A percentile compares a stretch with the other conserved stretches of the same genome.
Evolutionary conservation across 441 rosid species (phyloP).

Genomic region (Populus tomentosa): DNA sequence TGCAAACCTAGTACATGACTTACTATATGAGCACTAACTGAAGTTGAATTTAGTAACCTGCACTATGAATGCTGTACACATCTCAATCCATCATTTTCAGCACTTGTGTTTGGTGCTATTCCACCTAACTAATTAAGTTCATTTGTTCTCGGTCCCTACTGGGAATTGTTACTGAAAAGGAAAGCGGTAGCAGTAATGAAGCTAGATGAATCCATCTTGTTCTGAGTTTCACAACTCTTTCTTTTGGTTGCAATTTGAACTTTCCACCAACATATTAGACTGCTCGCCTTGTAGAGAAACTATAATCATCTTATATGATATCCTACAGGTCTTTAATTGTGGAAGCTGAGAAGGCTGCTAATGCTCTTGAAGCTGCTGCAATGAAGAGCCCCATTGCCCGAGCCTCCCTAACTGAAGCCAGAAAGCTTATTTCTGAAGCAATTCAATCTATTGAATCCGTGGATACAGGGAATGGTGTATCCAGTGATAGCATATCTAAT

Average conservation of each 20-base stretch:
- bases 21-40: neutral
- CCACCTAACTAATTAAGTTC: neutral
- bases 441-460: constrained; percentile 58
- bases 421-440: constrained; percentile 92
- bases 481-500: constrained; percentile 15
- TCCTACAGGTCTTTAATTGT: constrained; percentile 64
- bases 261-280: neutral
- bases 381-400: constrained; percentile 65
- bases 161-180: neutral
- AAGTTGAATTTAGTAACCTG: neutral
- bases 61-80: neutral
- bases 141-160: neutral
- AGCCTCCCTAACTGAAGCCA: constrained; percentile 71
- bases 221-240: constrained; percentile 3
- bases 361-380: constrained; percentile 81
- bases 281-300: constrained; percentile 1
- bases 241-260: neutral
- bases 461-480: constrained; percentile 25
- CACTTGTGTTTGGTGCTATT: neutral
- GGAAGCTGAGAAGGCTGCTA: constrained; percentile 91
- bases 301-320: constrained; percentile 7
- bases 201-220: neutral
- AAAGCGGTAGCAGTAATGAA: neutral
- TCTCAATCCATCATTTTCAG: neutral
- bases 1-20: neutral